Evolutionary conservation across 192 early-diverging fungal species (phyloP).

Genomic region (Coemansia sp.): DNA sequence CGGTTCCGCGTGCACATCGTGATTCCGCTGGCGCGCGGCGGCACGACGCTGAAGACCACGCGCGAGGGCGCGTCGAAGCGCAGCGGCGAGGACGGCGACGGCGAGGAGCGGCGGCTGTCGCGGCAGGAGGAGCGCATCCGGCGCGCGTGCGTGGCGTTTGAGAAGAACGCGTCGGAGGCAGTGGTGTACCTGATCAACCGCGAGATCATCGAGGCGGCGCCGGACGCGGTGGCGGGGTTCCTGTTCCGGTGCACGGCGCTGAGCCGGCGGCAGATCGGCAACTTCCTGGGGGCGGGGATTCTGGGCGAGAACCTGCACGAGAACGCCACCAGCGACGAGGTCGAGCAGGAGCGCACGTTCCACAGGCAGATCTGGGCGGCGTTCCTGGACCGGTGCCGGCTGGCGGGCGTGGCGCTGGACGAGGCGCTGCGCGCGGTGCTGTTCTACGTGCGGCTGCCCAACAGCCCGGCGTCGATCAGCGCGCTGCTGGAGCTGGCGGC

Average conservation of each 20-base stretch:
- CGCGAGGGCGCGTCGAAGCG: slow-evolving; percentile 48
- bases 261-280: slow-evolving; percentile 45
- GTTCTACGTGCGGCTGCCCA: slow-evolving; percentile 45
- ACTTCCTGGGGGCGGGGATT: slow-evolving; percentile 45
- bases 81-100: slow-evolving; percentile 37
- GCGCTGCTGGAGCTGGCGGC: slow-evolving; percentile 46
- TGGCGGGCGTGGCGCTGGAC: slow-evolving; percentile 45
- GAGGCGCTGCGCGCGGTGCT: slow-evolving; percentile 51
- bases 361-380: slow-evolving; percentile 47
- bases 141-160: slow-evolving; percentile 43
- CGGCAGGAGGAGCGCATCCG: slow-evolving; percentile 48
- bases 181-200: slow-evolving; percentile 47
- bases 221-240: slow-evolving; percentile 45
- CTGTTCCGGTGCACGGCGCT: slow-evolving; percentile 51
- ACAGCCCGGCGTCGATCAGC: slow-evolving; percentile 31
- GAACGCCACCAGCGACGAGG: slow-evolving; percentile 37
- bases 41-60: slow-evolving; percentile 20
- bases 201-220: slow-evolving; percentile 35
- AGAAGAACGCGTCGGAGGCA: slow-evolving; percentile 47
- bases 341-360: slow-evolving; percentile 47
- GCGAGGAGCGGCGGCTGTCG: slow-evolving; percentile 36
- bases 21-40: slow-evolving; percentile 25
- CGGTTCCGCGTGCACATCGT: slow-evolving; percentile 43
- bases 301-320: slow-evolving; percentile 47
- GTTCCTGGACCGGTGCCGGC: slow-evolving; percentile 48